Base-by-base conservation (phyloP, 768 basidiomycete species). In the Podaxis sp. region DNA sequence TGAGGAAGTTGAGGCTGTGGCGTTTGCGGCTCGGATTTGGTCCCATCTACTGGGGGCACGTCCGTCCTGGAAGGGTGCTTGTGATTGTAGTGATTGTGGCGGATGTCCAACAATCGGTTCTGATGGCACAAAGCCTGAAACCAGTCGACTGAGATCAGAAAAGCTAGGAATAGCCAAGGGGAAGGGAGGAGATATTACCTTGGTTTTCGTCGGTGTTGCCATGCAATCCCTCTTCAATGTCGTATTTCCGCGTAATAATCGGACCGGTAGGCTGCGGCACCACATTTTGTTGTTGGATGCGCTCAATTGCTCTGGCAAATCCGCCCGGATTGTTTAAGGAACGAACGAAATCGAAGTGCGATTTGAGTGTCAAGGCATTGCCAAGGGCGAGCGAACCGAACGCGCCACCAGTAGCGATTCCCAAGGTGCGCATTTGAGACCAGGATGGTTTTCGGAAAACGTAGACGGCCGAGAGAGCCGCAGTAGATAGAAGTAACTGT, bases 11-110 rank as follows among this genome's bases (percentile, higher is more conserved):
- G 71, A 73, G 18, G 74, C 71, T 14, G 73, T 74, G 50, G 69
- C 63, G 61, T 87, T 87, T 35, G 74, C 80, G 47, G 76, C 74
- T 57, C 88, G 84, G 50, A 91, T 85, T 62, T 86, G 80, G 36
- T 88, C 86, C 89, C 89, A 91, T 62, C 76, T 82, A 55, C 72
- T 81, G 38, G 61, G 61, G 59, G 66, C 62, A 65, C 50, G 68
- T 37, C n/a, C 67, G 54, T 52, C 54, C 36, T 42, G 59, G 36
- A 7, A 4, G 27, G 32, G 25, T n/a, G 32, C 14, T 13, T 27
- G 27, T 32, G 5, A 53, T 28, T 50, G 35, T 18, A 27, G 57
- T 38, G 10, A n/a, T 40, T 50, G 47, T 36, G 35, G 52, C 14
- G n/a, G 42, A 18, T 27, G 52, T 23, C 40, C 44, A 11, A 11